phyloP scores from a whole-genome alignment of 352 stramenopile genomes.

The Chloridella minuta region DNA sequence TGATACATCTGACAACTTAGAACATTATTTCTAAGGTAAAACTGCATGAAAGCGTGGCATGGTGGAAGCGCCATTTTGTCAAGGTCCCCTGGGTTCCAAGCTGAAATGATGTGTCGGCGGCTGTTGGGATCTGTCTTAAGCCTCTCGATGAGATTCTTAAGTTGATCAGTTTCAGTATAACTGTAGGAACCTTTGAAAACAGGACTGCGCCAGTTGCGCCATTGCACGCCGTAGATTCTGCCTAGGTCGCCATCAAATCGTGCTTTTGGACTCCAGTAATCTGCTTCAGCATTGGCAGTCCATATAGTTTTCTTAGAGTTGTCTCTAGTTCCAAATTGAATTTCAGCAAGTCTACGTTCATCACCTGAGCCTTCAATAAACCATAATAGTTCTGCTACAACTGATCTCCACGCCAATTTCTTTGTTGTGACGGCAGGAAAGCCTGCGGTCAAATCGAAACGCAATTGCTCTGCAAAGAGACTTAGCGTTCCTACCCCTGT shows the following conservation, averaged over 20 bases:
- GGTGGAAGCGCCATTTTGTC: slow-evolving; percentile 83
- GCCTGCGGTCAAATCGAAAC: slow-evolving; percentile 60
- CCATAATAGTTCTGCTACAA: neutral
- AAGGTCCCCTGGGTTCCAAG: slow-evolving; percentile 77
- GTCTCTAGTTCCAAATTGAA: neutral
- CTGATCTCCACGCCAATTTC: slow-evolving; percentile 69
- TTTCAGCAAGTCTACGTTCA: neutral
- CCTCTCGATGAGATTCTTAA: slow-evolving; percentile 71
- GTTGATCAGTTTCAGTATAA: slow-evolving; percentile 75
- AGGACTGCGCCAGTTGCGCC: slow-evolving; percentile 89
- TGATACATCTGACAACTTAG: slow-evolving; percentile 84
- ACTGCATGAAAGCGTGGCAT: slow-evolving; percentile 50
- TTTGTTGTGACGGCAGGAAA: slow-evolving; percentile 97
- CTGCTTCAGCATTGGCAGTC: neutral
- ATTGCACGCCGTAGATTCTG: slow-evolving; percentile 63
- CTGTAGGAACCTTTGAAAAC: too few relatives aligned
- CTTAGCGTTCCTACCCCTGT: slow-evolving; percentile 89
- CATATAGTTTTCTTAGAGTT: neutral
- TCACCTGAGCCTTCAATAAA: neutral
- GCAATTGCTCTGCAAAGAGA: slow-evolving; percentile 69
- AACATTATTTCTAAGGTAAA: slow-evolving; percentile 48
- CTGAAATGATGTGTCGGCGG: slow-evolving; percentile 80
- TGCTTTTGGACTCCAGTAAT: neutral
- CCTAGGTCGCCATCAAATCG: slow-evolving; percentile 76
- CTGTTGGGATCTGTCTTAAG: slow-evolving; percentile 80